These are phyloP conservation scores for Ocimum tenuiflorum DNA, from an alignment of 257 asterid genomes.

Conservation along the genomic window DNA sequence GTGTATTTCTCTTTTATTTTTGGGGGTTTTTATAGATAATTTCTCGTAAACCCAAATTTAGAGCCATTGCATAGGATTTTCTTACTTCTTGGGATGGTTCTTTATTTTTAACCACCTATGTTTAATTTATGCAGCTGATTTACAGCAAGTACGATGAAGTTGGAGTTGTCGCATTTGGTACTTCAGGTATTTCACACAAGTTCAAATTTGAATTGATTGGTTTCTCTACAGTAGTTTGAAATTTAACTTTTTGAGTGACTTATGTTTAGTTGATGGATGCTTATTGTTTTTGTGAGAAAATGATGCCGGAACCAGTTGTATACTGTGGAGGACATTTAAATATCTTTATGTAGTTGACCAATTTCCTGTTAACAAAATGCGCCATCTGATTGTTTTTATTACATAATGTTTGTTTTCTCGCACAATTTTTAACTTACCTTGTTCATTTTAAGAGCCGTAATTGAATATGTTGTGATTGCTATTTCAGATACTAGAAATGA, in stretches of 20 bases:
- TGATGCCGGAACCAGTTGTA: too few species aligned
- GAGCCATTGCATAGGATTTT: not conserved
- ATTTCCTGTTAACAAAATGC: not conserved
- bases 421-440: not conserved
- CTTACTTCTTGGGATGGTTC: not conserved
- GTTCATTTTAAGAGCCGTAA: not conserved
- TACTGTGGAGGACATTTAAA: not conserved
- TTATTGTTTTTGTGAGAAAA: not conserved
- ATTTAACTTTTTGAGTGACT: not conserved
- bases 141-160: slow-evolving; percentile 70
- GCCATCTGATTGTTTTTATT: not conserved
- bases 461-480: slow-evolving; percentile 15
- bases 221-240: too few species aligned
- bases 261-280: not conserved
- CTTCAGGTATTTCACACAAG: slow-evolving; percentile 49
- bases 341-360: not conserved
- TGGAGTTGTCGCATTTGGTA: slow-evolving; percentile 72
- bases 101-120: not conserved
- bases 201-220: not conserved
- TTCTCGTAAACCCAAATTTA: not conserved
- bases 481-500: slow-evolving; percentile 73
- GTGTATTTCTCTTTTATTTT: not conserved
- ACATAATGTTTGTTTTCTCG: not conserved
- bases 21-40: not conserved
- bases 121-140: slow-evolving; percentile 54